Base-by-base conservation (phyloP, 495 filamentous ascomycete species). In the Chlorociboria aeruginascens region DNA sequence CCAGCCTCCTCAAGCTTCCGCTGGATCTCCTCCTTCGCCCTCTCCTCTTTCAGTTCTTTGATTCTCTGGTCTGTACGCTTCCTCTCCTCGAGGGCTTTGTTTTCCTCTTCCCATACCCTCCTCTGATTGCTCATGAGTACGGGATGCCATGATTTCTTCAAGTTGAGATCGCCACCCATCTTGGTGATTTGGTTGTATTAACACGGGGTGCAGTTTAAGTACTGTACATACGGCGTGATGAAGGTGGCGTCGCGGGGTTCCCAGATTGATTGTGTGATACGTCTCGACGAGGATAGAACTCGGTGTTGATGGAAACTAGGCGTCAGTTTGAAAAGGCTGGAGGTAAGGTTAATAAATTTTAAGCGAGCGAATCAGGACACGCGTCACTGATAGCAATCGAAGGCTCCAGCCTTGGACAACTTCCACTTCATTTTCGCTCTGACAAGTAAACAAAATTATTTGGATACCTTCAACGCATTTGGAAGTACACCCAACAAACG, bases 141-240 rank as follows among this genome's bases (percentile, higher is more conserved):
- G 43, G 88, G 86, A 60, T 98, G 90, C 84, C 89, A 98, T 71
- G 85, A 90, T 73, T 99, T 99, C 69, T 99, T 99, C 56, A 95
- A 69, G 56, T 95, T 94, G 60, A 95, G 69, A 71, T 94, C 87
- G 56, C 85, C 83, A 69, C 84, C 81, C 85, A 90, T 90, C 46
- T 73, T 85, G 68, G 58, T 54, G 58, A 61, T 50, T 51, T 25
- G 20, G 20, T 25, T 25, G 20, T 25, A 25, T 25, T 25, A 25
- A 25, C 20, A 4, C 20, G 20, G 20, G 20, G 20, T 25, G 20
- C 20, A 2, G 20, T 25, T 25, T 4, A 25, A 25, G 20, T 4
- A 4, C 20, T 25, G 20, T 4, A 25, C 20, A 25, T 25, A 25
- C 20, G 4, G 20, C 20, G 20, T 25, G 4, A 25, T 25, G 20